A percentile compares a stretch with the other conserved stretches of the same genome.
Conservation (phyloP, 1,284 basidiomycete genomes). For the Lignosus rhinocerotis region DNA sequence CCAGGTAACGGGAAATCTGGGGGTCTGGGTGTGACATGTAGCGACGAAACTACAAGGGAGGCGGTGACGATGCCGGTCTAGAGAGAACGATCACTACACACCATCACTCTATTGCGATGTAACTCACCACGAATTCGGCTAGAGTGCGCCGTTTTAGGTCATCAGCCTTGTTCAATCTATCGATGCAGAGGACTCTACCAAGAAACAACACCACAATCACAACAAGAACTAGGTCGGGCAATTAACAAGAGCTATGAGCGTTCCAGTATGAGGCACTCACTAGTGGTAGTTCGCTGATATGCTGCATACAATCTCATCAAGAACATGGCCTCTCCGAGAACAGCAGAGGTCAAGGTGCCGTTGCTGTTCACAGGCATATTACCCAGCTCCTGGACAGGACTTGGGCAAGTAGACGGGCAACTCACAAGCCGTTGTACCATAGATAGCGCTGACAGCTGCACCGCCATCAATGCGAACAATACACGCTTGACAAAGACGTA, state of each 20-base stretch:
- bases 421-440: slow-evolving; percentile 15
- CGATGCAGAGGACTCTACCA: not conserved
- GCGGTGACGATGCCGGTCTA: slow-evolving; percentile 4
- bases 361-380: not conserved
- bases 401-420: too few relatives aligned
- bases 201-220: slow-evolving; percentile 3
- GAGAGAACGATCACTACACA: too few relatives aligned
- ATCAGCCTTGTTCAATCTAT: too few relatives aligned
- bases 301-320: slow-evolving; percentile 12
- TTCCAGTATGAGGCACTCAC: not conserved
- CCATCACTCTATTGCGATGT: too few relatives aligned
- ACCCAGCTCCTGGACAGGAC: too few relatives aligned
- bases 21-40: not conserved
- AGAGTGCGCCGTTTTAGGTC: too few relatives aligned
- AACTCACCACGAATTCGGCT: slow-evolving; percentile 5
- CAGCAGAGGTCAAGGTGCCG: slow-evolving; percentile 5
- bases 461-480: not conserved
- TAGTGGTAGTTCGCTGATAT: slow-evolving; percentile 8
- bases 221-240: not conserved
- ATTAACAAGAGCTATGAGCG: too few relatives aligned
- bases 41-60: slow-evolving; percentile 5
- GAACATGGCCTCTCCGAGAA: slow-evolving; percentile 10
- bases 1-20: slow-evolving; percentile 7
- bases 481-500: not conserved
- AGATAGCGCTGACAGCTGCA: slow-evolving; percentile 9